Evolutionary conservation across 23 red algal species (phyloP).

Genomic region (Gracilaria gracilis): DNA sequence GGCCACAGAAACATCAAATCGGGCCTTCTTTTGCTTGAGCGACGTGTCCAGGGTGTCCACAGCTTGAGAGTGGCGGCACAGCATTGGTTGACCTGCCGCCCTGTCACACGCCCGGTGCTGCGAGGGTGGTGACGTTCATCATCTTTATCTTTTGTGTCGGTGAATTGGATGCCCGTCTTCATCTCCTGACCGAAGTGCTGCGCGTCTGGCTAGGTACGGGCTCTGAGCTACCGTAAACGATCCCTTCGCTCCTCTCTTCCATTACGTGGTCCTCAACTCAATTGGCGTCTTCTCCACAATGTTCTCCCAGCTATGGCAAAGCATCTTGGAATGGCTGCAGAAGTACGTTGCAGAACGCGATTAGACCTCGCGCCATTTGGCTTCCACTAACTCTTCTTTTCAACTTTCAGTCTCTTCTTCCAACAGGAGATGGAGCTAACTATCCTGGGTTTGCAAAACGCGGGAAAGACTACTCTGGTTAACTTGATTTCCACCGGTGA

Average conservation of each 20-base stretch:
- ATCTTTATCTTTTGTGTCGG: not conserved
- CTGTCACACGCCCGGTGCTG: too few species aligned
- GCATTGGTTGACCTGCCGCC: not conserved
- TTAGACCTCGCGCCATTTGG: not conserved
- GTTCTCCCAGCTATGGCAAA: conserved; percentile 72
- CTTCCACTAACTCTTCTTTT: not conserved
- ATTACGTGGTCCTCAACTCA: not conserved
- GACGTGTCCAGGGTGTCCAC: not conserved
- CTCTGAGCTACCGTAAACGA: not conserved
- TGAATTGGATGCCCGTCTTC: not conserved
- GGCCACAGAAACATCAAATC: too few species aligned
- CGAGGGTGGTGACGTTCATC: not conserved
- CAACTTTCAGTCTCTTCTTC: conserved; percentile 77
- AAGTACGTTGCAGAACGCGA: conserved; percentile 37
- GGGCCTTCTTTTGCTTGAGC: too few species aligned
- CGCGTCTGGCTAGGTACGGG: not conserved
- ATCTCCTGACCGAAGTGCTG: not conserved
- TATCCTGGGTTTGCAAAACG: conserved; percentile 86
- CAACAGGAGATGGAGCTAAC: conserved; percentile 92
- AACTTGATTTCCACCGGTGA: conserved; percentile 85
- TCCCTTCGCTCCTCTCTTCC: not conserved
- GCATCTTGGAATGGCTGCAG: conserved; percentile 76
- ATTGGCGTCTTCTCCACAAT: conserved; percentile 5
- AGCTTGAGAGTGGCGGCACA: not conserved
- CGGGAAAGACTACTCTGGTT: conserved; percentile 90